phyloP scores from a whole-genome alignment of 495 filamentous ascomycete genomes.

The Talaromyces thailandensis region DNA sequence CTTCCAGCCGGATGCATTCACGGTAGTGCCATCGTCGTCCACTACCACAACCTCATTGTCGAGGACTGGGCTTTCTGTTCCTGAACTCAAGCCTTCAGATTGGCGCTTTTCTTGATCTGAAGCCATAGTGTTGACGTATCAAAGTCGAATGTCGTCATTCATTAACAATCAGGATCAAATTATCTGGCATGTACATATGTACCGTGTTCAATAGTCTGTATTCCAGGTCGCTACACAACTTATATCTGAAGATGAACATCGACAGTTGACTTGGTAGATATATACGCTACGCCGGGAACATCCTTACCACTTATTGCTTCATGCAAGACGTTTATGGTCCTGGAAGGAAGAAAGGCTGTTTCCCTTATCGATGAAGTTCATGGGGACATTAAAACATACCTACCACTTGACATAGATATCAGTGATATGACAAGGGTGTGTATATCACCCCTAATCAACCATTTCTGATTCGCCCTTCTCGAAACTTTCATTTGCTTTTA shows the following conservation, averaged over 20 bases:
- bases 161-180: not conserved
- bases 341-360: too few species aligned
- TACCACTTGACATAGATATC: too few species aligned
- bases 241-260: not conserved
- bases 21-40: conserved; percentile 1
- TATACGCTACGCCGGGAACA: not conserved
- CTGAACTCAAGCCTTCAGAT: not conserved
- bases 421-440: too few species aligned
- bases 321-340: not conserved
- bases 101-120: not conserved
- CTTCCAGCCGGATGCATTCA: conserved; percentile 37
- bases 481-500: not conserved
- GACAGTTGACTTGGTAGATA: too few species aligned
- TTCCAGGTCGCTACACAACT: not conserved
- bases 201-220: too few species aligned
- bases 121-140: not conserved
- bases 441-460: too few species aligned
- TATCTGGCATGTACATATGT: too few species aligned
- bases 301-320: not conserved
- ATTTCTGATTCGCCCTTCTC: too few species aligned
- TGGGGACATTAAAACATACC: too few species aligned
- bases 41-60: conserved; percentile 4
- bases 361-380: too few species aligned
- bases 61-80: not conserved
- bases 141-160: not conserved